Evolutionary conservation across 176 grass and related monocot species (phyloP).

Genomic region (Dactylis glomerata): DNA sequence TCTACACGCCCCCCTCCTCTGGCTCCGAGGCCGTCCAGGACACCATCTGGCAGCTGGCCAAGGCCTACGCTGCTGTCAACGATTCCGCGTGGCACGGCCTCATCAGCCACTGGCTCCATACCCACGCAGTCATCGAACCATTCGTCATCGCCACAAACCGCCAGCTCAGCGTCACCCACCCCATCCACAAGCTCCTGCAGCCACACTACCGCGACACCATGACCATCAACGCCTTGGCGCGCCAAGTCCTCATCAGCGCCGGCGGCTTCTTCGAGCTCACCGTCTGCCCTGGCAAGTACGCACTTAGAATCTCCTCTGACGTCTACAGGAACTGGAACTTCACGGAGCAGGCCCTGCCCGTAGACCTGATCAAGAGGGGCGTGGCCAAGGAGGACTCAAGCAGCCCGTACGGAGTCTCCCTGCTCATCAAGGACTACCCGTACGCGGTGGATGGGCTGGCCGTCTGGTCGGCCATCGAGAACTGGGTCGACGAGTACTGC

Average conservation of each 20-base stretch:
- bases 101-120: slow-evolving; percentile 13
- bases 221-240: neutral
- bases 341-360: neutral
- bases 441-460: slow-evolving; percentile 46
- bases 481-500: slow-evolving; percentile 47
- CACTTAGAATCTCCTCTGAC: neutral
- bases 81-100: neutral
- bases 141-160: neutral
- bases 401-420: slow-evolving; percentile 34
- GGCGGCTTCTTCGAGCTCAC: neutral
- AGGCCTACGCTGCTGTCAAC: neutral
- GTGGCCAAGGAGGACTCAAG: slow-evolving; percentile 8
- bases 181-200: neutral
- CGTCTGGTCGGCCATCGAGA: slow-evolving; percentile 53
- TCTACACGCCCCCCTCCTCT: slow-evolving; percentile 15
- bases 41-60: slow-evolving; percentile 10
- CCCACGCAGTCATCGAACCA: neutral
- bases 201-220: slow-evolving; percentile 12
- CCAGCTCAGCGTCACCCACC: neutral
- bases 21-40: neutral
- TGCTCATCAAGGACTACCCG: slow-evolving; percentile 27
- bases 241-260: neutral
- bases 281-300: neutral
- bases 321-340: slow-evolving; percentile 16
- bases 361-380: slow-evolving; percentile 8